Evolutionary conservation across 2,329 filamentous ascomycete genomes (phyloP), one percentile per base, ranked within the genome.

Genomic region (Penicillium sp.): DNA sequence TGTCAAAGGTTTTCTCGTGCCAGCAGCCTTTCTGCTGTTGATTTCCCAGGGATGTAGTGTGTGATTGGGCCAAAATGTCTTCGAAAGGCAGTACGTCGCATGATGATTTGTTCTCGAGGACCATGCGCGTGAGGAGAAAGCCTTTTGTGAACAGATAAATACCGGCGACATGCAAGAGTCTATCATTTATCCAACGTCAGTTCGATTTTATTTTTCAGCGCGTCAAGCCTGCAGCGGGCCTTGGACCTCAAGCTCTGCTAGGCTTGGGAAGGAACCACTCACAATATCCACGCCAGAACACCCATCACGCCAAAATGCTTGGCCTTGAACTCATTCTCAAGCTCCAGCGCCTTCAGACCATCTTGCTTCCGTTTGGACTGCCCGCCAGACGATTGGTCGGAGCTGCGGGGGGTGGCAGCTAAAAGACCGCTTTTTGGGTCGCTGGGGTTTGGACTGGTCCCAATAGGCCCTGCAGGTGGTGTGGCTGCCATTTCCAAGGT

Each of bases 81-180:
- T 83, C 80, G 56, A 89, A 83, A 4, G 94, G 93, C 48, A 89
- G 85, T 40, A 79, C 74, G 11, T 79, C 77, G 72, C 90, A 94
- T 56, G 80, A 80, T 13, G 90, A 92, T 71, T 87, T 89, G 67
- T 91, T 84, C 60, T 91, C 87, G 56, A 94, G 81, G 50, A 93
- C 88, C 59, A 91, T 78, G 56, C 94, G 85, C 54, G 93, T 96
- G 62, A 99, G 84, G 60, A 99, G 85, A 74, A 99, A 99, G 37
- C 94, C 94, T 72, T 89, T 92, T 26, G 91, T 96, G 76, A 99
- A 99, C 70, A 97, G 89, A 71, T 89, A 90, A 66, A 97, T 88
- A 57, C 92, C 93, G 35, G 89, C 79, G 44, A 84, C 80, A 72
- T 99, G 94, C 39, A 97, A 82, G 62, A 82, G 68, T 61, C 85